Evolutionary conservation across 2,329 filamentous ascomycete species (phyloP).

Genomic region (Metarhizium album): DNA sequence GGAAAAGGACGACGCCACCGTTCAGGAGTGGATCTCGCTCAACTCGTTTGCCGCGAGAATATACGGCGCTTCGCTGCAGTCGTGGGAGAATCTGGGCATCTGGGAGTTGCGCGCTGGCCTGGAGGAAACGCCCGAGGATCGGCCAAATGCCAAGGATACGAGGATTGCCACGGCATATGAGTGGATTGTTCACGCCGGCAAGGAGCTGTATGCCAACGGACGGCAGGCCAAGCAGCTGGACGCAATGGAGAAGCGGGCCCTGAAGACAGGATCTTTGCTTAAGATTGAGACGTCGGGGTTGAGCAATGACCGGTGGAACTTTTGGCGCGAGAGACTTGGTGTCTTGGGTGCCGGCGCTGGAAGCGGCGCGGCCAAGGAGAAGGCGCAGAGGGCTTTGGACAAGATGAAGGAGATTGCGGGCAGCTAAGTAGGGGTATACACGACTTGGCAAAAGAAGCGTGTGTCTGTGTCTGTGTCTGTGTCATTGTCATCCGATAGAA

Average conservation of each 20-base stretch:
- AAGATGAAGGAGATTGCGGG: slow-evolving; percentile 14
- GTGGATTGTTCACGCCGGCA: slow-evolving; percentile 21
- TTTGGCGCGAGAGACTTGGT: slow-evolving; percentile 20
- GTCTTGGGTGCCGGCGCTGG: slow-evolving; percentile 11
- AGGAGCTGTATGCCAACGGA: slow-evolving; percentile 12
- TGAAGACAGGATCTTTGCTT: slow-evolving; percentile 14
- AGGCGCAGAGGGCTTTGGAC: slow-evolving; percentile 11
- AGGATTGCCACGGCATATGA: slow-evolving; percentile 15
- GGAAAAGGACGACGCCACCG: slow-evolving; percentile 11
- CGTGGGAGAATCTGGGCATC: slow-evolving; percentile 18
- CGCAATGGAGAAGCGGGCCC: slow-evolving; percentile 10
- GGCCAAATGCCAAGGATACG: slow-evolving; percentile 10
- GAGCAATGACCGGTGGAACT: slow-evolving; percentile 18
- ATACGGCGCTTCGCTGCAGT: slow-evolving; percentile 12
- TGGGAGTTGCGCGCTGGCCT: slow-evolving; percentile 21
- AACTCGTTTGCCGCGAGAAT: slow-evolving; percentile 24
- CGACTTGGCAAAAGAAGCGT: neutral
- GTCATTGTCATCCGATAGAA: neutral
- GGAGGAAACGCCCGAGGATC: slow-evolving; percentile 14
- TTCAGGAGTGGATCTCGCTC: slow-evolving; percentile 19
- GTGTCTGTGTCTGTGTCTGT: neutral
- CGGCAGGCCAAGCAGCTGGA: slow-evolving; percentile 10
- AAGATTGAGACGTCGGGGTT: slow-evolving; percentile 12
- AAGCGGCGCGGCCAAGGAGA: slow-evolving; percentile 12
- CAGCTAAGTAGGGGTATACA: neutral